Base-by-base conservation (phyloP, 768 basidiomycete genomes). In the Trametes coccinea region DNA sequence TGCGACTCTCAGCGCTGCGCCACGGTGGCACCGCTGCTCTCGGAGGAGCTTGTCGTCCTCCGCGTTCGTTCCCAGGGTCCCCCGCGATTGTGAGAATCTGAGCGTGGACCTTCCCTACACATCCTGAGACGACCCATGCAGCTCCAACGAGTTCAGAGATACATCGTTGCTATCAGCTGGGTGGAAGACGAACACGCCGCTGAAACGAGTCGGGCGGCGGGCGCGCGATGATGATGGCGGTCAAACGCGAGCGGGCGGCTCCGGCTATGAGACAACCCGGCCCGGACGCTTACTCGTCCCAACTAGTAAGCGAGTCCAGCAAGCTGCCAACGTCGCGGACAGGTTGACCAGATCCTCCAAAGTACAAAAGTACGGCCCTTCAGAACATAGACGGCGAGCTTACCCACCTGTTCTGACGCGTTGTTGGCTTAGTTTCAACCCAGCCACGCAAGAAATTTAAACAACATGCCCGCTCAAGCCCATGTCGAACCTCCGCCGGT, bases 401-500 rank as follows among this genome's bases (percentile, higher is more conserved):
- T 11, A 37, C 34, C 34, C 34, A 37, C 22, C 22, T 22, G 22
- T 22, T 22, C 22, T 22, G 22, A 22, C 22, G 22, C 22, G 22
- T 22, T 1, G 22, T 22, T 22, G 22, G 22, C 22, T 22, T 22
- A 22, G 22, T 22, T 22, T 22, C 22, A 22, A 22, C 22, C 22
- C 22, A 22, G 22, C 22, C 22, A 22, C 22, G 22, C 22, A 22
- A 22, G 22, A 22, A 22, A 22, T 22, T 22, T 22, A 1, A 22
- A 22, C 22, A 22, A 22, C 22, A 61, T 65, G 43, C 3, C 54
- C 13, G 34, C 34, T 37, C 53, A 59, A 31, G 40, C 53, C 16
- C 74, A 82, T 53, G 73, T 80, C 30, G 74, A 64, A 51, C 62
- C 78, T 29, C 82, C 87, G 0, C 70, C 81, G 17, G 76, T 77